Conservation (phyloP, 1,284 basidiomycete genomes). For the Paramarasmius palmivorus region DNA sequence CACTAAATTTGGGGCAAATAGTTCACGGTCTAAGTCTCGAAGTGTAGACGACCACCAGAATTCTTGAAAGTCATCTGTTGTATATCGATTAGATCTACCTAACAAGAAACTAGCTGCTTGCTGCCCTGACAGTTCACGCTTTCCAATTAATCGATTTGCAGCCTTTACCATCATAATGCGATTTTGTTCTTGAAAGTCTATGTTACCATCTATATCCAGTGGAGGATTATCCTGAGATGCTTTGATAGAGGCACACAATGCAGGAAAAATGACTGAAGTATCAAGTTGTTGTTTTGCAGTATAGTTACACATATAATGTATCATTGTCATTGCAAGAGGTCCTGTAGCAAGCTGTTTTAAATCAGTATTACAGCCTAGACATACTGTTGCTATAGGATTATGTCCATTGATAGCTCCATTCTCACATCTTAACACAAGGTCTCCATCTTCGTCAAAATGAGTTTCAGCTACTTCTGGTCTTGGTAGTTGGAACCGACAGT, state of each 20-base stretch:
- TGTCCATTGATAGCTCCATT: constrained; percentile 9
- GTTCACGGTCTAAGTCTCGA: constrained; percentile 9
- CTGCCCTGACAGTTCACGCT: constrained; percentile 16
- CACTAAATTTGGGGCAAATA: too few species aligned
- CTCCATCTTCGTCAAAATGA: constrained; percentile 6
- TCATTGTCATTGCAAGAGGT: constrained; percentile 10
- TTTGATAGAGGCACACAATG: constrained; percentile 16
- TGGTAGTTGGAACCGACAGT: constrained; percentile 1
- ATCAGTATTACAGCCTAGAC: constrained; percentile 14
- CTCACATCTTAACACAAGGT: constrained; percentile 1
- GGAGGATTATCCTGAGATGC: constrained; percentile 9
- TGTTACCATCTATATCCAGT: constrained; percentile 7
- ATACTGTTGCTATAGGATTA: not conserved
- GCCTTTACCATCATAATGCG: constrained; percentile 16
- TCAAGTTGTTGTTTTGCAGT: constrained; percentile 9
- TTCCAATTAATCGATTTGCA: constrained; percentile 14
- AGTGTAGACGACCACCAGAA: constrained; percentile 16
- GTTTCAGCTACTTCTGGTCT: not conserved
- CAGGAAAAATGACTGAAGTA: constrained; percentile 16
- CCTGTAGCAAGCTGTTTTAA: constrained; percentile 16
- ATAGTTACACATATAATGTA: constrained; percentile 12
- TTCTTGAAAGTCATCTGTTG: constrained; percentile 3
- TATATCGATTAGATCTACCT: constrained; percentile 11
- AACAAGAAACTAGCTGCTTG: constrained; percentile 14
- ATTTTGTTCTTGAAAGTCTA: constrained; percentile 9